Evolutionary conservation across 2,329 filamentous ascomycete genomes (phyloP).

Genomic region (Beauveria caledonica): DNA sequence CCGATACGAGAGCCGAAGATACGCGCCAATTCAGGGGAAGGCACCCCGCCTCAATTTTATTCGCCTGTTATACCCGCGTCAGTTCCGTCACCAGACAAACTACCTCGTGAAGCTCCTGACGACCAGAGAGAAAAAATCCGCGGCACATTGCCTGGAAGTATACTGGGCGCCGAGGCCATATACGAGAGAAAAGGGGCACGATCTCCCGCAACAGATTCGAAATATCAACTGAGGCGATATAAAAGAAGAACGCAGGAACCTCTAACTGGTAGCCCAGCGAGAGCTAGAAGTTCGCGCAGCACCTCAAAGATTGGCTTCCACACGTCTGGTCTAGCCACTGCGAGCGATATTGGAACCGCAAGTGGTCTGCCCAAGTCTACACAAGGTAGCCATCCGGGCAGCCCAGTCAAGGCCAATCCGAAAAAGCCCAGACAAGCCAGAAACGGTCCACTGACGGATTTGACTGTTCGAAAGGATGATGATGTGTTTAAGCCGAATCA

Average conservation of each 20-base stretch:
- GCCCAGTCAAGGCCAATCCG: neutral
- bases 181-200: neutral
- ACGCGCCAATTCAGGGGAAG: neutral
- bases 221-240: constrained; percentile 7
- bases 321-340: neutral
- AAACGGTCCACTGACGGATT: neutral
- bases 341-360: neutral
- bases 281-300: neutral
- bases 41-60: constrained; percentile 1
- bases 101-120: neutral
- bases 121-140: neutral
- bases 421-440: neutral
- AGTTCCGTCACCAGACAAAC: no score
- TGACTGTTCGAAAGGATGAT: neutral
- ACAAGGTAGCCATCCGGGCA: neutral
- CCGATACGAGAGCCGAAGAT: neutral
- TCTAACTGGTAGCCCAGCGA: neutral
- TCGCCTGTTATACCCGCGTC: neutral
- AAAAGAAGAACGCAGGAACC: neutral
- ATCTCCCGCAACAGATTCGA: constrained; percentile 8
- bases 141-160: neutral
- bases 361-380: constrained; percentile 10
- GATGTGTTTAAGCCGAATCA: neutral
- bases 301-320: neutral
- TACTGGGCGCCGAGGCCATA: neutral